Evolutionary conservation across 2,329 filamentous ascomycete species (phyloP).

Genomic region (Ophiostoma pallidulum): DNA sequence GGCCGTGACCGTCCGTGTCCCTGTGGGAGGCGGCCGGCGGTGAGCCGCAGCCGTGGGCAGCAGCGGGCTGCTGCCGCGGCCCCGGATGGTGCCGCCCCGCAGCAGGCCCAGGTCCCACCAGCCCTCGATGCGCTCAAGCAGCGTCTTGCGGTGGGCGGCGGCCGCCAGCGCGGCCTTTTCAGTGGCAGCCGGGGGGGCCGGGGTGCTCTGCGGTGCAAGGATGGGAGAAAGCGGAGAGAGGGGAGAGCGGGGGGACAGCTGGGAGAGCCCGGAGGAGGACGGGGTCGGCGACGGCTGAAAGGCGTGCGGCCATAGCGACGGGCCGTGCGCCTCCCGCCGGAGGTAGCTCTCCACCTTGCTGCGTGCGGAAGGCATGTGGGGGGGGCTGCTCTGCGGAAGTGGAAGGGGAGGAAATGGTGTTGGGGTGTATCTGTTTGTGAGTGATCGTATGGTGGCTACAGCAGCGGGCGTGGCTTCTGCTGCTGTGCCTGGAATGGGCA

Average conservation of each 20-base stretch:
- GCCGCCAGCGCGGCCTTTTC: constrained; percentile 2
- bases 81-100: constrained; percentile 26
- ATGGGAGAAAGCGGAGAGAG: constrained; percentile 6
- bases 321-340: constrained; percentile 11
- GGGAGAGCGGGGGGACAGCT: neutral
- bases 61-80: constrained; percentile 19
- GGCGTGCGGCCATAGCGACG: constrained; percentile 10
- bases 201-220: constrained; percentile 2
- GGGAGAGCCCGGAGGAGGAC: neutral
- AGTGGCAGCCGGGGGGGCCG: constrained; percentile 3
- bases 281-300: constrained; percentile 14
- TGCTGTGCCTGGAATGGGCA: constrained; percentile 11
- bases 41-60: too few species aligned
- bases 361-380: neutral
- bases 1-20: too few species aligned
- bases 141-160: constrained; percentile 35
- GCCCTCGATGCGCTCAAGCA: constrained; percentile 40
- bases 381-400: neutral
- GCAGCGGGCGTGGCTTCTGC: neutral
- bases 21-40: neutral
- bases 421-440: constrained; percentile 7
- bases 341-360: constrained; percentile 6
- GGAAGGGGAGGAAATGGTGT: neutral
- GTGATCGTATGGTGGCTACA: neutral
- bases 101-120: constrained; percentile 47